Base-by-base conservation (phyloP, 208 protist genomes). In the Phytomonas sp. region DNA sequence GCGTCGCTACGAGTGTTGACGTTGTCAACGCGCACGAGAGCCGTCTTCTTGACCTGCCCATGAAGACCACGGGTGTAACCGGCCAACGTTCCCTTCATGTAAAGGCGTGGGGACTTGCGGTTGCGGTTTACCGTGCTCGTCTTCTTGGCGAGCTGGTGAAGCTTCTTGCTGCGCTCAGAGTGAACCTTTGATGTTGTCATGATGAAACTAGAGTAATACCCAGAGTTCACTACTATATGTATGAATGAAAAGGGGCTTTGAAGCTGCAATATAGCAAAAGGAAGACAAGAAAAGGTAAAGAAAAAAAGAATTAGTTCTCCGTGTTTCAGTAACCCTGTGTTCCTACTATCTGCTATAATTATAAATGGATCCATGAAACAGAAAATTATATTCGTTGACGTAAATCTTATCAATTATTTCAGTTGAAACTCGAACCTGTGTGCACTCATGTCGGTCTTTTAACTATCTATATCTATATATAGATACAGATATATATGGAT, bases 21-120 rank as follows among this genome's bases (percentile, higher is more conserved):
- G 79, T 98, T 98, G 82, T 99, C 97, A 70, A 99, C 85, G 82
- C 94, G 96, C 20, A 99, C 66, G 46, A 99, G 80, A n/a, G 95
- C 92, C 32, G 88, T 96, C 82, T 98, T 74, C 81, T 95, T 88
- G 75, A 96, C 89, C 92, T 99, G 98, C 37, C 92, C 96, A 80
- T 92, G 80, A 29, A 97, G 87, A 32, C 87, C 87, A 63, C 94
- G 87, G 37, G 88, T 91, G 90, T 96, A 98, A 67, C 89, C 88
- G 11, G 88, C 87, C 61, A 97, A 72, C 61, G 92, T 95, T 26
- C 75, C 93, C 82, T 94, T 94, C 91, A 96, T 95, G 87, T 94
- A 97, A 51, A 97, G 87, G 67, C 93, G 87, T 30, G 91, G 91
- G 20, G 88, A 66, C 79, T 88, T 90, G 81, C 91, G 91, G 80